A percentile compares a stretch with the other conserved stretches of the same genome.
These are phyloP conservation scores for Peniophora sp. DNA, from an alignment of 1,284 basidiomycete species.

Conservation along the genomic window DNA sequence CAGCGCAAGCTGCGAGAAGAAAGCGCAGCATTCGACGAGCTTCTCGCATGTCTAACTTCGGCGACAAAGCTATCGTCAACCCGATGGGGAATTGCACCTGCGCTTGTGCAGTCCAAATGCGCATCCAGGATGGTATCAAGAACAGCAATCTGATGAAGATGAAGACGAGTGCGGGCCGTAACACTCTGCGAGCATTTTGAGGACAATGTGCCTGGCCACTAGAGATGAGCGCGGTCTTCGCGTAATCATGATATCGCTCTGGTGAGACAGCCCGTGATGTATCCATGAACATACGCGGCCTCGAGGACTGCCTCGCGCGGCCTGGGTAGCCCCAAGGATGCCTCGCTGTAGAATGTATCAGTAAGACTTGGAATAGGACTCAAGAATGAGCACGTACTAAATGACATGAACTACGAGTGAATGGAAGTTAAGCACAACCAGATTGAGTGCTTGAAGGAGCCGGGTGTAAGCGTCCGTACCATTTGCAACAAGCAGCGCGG, in stretches of 20 bases:
- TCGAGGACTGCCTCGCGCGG: constrained; percentile 49
- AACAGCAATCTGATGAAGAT: constrained; percentile 76
- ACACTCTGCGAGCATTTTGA: constrained; percentile 86
- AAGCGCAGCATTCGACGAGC: constrained; percentile 60
- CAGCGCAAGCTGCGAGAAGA: constrained; percentile 77
- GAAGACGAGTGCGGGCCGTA: constrained; percentile 63
- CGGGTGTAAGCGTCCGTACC: constrained; percentile 82
- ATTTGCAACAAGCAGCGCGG: constrained; percentile 72
- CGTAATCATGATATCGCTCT: constrained; percentile 82
- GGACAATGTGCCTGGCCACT: constrained; percentile 94
- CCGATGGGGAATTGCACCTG: constrained; percentile 86
- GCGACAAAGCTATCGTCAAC: constrained; percentile 69
- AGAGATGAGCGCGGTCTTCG: constrained; percentile 82
- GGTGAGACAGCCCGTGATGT: constrained; percentile 74
- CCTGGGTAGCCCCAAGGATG: constrained; percentile 75
- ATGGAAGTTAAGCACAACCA: constrained; percentile 94
- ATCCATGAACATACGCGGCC: constrained; percentile 86
- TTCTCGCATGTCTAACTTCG: constrained; percentile 76
- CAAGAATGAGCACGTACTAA: constrained; percentile 50
- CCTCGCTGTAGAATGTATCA: constrained; percentile 40
- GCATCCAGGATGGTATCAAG: constrained; percentile 68
- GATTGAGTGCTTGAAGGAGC: constrained; percentile 85
- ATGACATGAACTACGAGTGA: constrained; percentile 81
- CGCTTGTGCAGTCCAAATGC: constrained; percentile 70
- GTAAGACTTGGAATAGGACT: neutral